phyloP scores from a whole-genome alignment of 2,329 filamentous ascomycete genomes.

The Neobulgaria alba region DNA sequence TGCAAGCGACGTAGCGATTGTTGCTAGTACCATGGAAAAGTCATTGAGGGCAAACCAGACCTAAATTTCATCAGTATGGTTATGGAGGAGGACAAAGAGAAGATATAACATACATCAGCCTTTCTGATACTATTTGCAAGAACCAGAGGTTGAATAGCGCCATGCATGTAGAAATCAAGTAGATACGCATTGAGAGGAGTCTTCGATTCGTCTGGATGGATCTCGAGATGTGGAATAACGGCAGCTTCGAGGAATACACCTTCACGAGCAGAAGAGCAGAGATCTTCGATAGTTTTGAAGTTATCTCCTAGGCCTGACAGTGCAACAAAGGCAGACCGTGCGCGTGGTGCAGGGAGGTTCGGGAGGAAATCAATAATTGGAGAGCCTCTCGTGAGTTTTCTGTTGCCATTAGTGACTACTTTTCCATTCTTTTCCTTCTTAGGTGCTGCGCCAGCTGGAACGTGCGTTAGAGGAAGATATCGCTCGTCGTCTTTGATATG shows the following conservation, averaged over 20 bases:
- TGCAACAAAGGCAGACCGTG: slow-evolving; percentile 62
- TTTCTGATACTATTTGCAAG: slow-evolving; percentile 56
- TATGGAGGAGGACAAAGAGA: not conserved
- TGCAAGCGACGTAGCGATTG: slow-evolving; percentile 58
- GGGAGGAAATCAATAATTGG: slow-evolving; percentile 15
- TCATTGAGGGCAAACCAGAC: slow-evolving; percentile 68
- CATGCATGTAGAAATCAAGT: slow-evolving; percentile 71
- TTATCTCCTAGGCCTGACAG: slow-evolving; percentile 60
- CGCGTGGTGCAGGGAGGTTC: slow-evolving; percentile 33
- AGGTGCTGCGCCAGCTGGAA: slow-evolving; percentile 15
- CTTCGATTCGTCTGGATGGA: slow-evolving; percentile 46
- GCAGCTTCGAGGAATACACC: slow-evolving; percentile 69
- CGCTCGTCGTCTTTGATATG: slow-evolving; percentile 33
- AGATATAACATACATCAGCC: slow-evolving; percentile 37
- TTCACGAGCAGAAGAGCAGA: slow-evolving; percentile 55
- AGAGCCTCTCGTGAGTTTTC: slow-evolving; percentile 6
- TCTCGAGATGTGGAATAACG: slow-evolving; percentile 58
- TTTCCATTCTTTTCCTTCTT: slow-evolving; percentile 4
- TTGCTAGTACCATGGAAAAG: slow-evolving; percentile 56
- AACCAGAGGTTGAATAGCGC: slow-evolving; percentile 50
- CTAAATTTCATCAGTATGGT: slow-evolving; percentile 9
- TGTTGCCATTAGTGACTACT: slow-evolving; percentile 7
- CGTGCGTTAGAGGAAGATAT: slow-evolving; percentile 24
- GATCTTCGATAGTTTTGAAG: slow-evolving; percentile 56
- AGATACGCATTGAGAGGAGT: slow-evolving; percentile 57